A percentile compares a stretch with the other conserved stretches of the same genome.
Evolutionary conservation across 306 rosid species (phyloP).

Genomic region (Cicer yamashitae): DNA sequence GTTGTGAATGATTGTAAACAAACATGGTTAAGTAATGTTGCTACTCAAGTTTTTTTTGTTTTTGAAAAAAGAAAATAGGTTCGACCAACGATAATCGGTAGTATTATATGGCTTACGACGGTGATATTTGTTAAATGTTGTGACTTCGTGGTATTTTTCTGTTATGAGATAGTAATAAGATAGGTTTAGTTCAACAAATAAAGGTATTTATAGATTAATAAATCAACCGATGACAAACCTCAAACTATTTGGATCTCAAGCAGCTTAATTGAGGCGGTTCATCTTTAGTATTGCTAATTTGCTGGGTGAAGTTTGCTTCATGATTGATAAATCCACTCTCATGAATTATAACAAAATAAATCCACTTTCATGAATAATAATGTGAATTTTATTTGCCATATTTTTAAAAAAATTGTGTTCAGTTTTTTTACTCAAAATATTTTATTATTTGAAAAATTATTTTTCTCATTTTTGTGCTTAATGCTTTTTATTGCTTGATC

Average conservation of each 20-base stretch:
- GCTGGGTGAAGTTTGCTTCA: background rate
- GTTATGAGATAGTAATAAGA: background rate
- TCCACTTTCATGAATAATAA: too few species aligned
- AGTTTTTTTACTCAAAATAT: too few species aligned
- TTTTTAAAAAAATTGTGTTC: too few species aligned
- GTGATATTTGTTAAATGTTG: slow-evolving; percentile 3
- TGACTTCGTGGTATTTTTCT: background rate
- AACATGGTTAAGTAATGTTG: background rate
- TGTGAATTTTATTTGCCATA: too few species aligned
- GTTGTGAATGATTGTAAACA: background rate
- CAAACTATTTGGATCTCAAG: background rate
- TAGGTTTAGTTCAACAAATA: background rate
- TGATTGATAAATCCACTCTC: too few species aligned
- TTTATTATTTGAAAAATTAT: too few species aligned
- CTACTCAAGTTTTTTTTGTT: background rate
- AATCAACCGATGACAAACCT: background rate
- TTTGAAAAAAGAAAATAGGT: background rate
- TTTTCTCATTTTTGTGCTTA: too few species aligned
- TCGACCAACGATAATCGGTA: background rate
- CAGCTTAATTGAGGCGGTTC: background rate
- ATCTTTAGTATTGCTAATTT: background rate
- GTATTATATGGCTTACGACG: background rate
- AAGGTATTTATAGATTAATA: background rate
- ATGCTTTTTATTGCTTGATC: too few species aligned
- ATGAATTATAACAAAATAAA: too few species aligned